Evolutionary conservation across 2,329 filamentous ascomycete species (phyloP), one percentile per base, ranked within the genome.

Genomic region (Ceratocystis destructans): DNA sequence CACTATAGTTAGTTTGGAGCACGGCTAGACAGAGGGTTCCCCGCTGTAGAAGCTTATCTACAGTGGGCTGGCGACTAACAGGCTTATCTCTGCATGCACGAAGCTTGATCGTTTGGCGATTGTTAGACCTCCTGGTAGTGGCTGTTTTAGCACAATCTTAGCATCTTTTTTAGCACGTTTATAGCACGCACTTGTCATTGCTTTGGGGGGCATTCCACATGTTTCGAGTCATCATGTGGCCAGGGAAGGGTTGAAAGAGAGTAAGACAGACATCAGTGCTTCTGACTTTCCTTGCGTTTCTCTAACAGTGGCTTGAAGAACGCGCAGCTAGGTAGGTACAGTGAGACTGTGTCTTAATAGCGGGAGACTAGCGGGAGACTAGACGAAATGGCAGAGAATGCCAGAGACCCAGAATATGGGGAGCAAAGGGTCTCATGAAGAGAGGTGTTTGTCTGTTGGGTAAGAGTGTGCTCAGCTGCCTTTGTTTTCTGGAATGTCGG

Each of bases 31-130:
- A 22, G 12, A 28, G n/a, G n/a, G 55, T 25, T 17, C 55, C 17
- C 55, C 55, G n/a, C 55, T 59, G 55, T 59, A 59, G 6, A 59
- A 59, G 55, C 25, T 59, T 59, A 59, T 59, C 55, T n/a, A 37
- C 31, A 59, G 55, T 8, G 55, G 55, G 7, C 31, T 31, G 15
- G 28, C 28, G 10, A 28, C n/a, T 33, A n/a, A 10, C 2, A 37
- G 33, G 33, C 33, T 37, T 37, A 37, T 37, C 33, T 37, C 33
- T 37, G 10, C 33, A 37, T 28, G 33, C 33, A 12, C 8, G 53
- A 33, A n/a, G 53, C 15, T 33, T 28, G 17, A 37, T 31, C n/a
- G 28, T 17, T 37, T 33, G 31, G 31, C 48, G n/a, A 53, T 59
- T 17, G 31, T 31, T 20, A 4, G 28, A 59, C 53, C 37, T 41